A percentile compares a stretch with the other conserved stretches of the same genome.
These are phyloP conservation scores for Coemansia sp. DNA, from an alignment of 192 early-diverging fungal species.

Conservation along the genomic window DNA sequence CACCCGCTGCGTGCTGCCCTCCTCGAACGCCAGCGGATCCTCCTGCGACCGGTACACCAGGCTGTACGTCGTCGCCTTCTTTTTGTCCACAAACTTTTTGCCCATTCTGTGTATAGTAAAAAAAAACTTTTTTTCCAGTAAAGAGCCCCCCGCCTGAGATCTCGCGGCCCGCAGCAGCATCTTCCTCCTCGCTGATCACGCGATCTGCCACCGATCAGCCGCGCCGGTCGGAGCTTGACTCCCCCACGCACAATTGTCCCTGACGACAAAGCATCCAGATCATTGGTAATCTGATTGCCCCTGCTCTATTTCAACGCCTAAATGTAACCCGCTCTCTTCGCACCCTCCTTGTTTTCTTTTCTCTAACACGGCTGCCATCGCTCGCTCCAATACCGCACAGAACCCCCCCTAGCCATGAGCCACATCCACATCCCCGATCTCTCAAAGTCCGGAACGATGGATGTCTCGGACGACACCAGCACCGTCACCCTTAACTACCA, in stretches of 20 bases:
- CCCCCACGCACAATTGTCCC: too few relatives aligned
- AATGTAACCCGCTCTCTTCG: too few relatives aligned
- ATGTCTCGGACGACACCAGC: slow-evolving; percentile 15
- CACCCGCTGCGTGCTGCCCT: slow-evolving; percentile 68
- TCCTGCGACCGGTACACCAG: slow-evolving; percentile 93
- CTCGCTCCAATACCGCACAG: too few relatives aligned
- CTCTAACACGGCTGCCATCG: too few relatives aligned
- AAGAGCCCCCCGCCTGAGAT: too few relatives aligned
- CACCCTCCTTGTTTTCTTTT: too few relatives aligned
- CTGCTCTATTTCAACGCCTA: too few relatives aligned
- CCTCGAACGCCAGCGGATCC: slow-evolving; percentile 84
- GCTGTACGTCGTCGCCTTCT: slow-evolving; percentile 77
- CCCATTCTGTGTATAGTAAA: slow-evolving; percentile 13
- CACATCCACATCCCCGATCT: slow-evolving; percentile 25
- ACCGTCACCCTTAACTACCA: slow-evolving; percentile 24
- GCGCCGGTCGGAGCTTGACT: too few relatives aligned
- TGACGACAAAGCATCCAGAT: too few relatives aligned
- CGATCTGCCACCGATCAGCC: too few relatives aligned
- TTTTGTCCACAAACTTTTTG: slow-evolving; percentile 81
- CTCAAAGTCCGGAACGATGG: slow-evolving; percentile 25
- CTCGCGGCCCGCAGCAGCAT: too few relatives aligned
- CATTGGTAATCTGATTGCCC: too few relatives aligned
- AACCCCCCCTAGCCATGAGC: slow-evolving; percentile 28
- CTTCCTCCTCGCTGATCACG: background rate
- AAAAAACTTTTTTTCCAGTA: background rate